Evolutionary conservation across 148 eudicot genomes (phyloP).

Genomic region (Chenopodium album): DNA sequence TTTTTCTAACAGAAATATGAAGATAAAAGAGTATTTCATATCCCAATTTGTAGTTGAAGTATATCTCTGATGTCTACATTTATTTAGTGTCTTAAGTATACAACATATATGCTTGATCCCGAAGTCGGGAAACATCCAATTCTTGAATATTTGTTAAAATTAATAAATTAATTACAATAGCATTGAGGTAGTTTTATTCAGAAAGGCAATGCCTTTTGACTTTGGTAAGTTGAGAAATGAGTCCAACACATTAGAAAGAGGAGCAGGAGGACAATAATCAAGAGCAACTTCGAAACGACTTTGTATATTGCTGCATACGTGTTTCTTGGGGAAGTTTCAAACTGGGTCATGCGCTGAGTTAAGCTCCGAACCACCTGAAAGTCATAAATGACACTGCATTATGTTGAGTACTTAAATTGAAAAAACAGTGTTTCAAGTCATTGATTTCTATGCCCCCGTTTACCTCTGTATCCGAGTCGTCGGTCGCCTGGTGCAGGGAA

Average conservation of each 20-base stretch:
- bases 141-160: background rate
- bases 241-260: constrained; percentile 10
- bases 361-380: constrained; percentile 68
- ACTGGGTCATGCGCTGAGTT: constrained; percentile 12
- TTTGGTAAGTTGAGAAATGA: constrained; percentile 20
- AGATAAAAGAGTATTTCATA: background rate
- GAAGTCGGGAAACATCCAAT: background rate
- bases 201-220: background rate
- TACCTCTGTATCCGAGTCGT: constrained; percentile 58
- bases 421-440: background rate
- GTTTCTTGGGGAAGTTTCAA: constrained; percentile 18
- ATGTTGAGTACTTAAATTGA: constrained; percentile 5
- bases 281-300: constrained; percentile 13
- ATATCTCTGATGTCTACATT: background rate
- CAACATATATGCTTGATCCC: constrained; percentile 19
- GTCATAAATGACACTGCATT: constrained; percentile 11
- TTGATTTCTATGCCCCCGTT: background rate
- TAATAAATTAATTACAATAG: constrained; percentile 7
- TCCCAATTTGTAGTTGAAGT: background rate
- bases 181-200: constrained; percentile 8
- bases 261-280: constrained; percentile 18
- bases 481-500: constrained; percentile 44
- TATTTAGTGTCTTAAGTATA: background rate
- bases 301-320: constrained; percentile 6
- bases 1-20: background rate